These are phyloP conservation scores for Trypanosoma melophagium DNA, from an alignment of 208 protist genomes.

Conservation along the genomic window DNA sequence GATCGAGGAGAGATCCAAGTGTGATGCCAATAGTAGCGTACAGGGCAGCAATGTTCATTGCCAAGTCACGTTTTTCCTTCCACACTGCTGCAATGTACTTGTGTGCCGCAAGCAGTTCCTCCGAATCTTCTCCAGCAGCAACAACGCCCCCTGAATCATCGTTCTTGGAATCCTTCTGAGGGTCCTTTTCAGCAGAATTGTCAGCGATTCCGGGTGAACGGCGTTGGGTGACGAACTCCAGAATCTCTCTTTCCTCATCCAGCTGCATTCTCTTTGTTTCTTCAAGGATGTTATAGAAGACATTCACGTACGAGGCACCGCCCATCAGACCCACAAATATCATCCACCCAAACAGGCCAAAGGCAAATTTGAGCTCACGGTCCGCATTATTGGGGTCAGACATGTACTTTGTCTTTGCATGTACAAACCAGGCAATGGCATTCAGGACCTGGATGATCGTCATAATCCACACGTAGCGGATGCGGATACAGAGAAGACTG, in stretches of 20 bases:
- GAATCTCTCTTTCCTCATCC: slow-evolving; percentile 27
- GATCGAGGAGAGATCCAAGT: slow-evolving; percentile 54
- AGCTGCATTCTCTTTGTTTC: slow-evolving; percentile 33
- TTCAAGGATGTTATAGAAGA: slow-evolving; percentile 86
- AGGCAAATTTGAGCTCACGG: slow-evolving; percentile 54
- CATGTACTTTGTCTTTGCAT: slow-evolving; percentile 75
- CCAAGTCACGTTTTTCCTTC: slow-evolving; percentile 71
- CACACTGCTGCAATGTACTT: slow-evolving; percentile 32
- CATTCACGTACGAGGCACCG: slow-evolving; percentile 91
- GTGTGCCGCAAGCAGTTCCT: slow-evolving; percentile 34
- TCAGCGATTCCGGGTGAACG: not conserved
- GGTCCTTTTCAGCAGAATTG: too few relatives aligned
- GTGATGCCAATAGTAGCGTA: slow-evolving; percentile 83
- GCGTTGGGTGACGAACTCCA: not conserved
- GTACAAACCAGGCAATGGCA: slow-evolving; percentile 83
- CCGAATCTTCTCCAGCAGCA: slow-evolving; percentile 10
- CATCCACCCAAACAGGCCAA: slow-evolving; percentile 84
- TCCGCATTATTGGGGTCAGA: slow-evolving; percentile 29
- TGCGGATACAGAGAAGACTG: slow-evolving; percentile 75
- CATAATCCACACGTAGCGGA: slow-evolving; percentile 77
- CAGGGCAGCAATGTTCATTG: slow-evolving; percentile 81
- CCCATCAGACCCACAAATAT: slow-evolving; percentile 89
- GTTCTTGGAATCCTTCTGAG: too few relatives aligned
- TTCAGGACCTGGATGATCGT: slow-evolving; percentile 87
- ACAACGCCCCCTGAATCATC: too few relatives aligned